Evolutionary conservation across 225 moss, liverwort and hornwort genomes (phyloP).

Genomic region (Antitrichia curtipendula): DNA sequence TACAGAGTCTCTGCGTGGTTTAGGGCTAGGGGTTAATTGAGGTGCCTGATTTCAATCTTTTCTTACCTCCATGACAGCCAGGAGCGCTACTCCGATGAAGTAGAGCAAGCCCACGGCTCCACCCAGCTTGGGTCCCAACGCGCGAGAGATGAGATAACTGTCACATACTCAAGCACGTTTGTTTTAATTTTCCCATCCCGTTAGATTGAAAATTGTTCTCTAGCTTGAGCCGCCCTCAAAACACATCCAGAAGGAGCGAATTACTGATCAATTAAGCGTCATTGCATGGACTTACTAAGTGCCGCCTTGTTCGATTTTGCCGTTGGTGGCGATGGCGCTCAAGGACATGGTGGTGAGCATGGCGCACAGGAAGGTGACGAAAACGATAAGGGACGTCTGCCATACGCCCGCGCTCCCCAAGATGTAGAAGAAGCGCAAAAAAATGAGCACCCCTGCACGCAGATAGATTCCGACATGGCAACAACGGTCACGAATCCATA

Average conservation of each 20-base stretch:
- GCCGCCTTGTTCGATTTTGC: constrained; percentile 92
- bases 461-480: not conserved
- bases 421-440: constrained; percentile 86
- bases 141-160: constrained; percentile 88
- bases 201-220: not conserved
- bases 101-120: constrained; percentile 88
- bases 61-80: constrained; percentile 82
- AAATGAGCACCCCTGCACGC: constrained; percentile 75
- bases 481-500: not conserved
- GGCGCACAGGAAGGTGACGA: constrained; percentile 65
- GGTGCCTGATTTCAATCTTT: not conserved
- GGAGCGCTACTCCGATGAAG: constrained; percentile 64
- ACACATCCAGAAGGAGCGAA: not conserved
- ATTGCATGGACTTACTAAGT: constrained; percentile 59
- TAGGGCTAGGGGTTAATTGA: too few species aligned
- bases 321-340: constrained; percentile 92
- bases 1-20: too few species aligned
- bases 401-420: constrained; percentile 93
- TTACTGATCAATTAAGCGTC: not conserved
- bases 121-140: constrained; percentile 79
- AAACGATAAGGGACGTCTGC: constrained; percentile 77
- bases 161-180: not conserved
- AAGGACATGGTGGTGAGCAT: constrained; percentile 76
- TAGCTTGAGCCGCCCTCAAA: not conserved
- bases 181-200: not conserved